Conservation (phyloP, 352 stramenopile genomes). For the Phytophthora lateralis region DNA sequence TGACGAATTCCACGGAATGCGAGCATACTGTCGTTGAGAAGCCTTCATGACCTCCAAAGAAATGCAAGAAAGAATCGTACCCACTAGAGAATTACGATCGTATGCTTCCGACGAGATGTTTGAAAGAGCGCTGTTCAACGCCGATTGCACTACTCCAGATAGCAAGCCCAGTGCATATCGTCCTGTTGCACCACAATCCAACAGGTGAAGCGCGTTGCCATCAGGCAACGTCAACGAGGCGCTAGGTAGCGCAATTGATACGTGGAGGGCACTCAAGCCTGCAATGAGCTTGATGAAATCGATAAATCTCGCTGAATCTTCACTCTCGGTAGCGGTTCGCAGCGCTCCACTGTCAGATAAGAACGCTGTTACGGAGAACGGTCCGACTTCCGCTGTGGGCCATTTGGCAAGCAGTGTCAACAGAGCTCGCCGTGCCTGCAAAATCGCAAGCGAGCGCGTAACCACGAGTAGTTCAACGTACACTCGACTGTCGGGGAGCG, state of each 20-base stretch:
- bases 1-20: slow-evolving; percentile 83
- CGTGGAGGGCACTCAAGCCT: slow-evolving; percentile 60
- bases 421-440: slow-evolving; percentile 78
- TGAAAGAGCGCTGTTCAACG: slow-evolving; percentile 44
- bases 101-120: slow-evolving; percentile 17
- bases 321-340: slow-evolving; percentile 18
- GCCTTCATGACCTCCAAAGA: slow-evolving; percentile 65
- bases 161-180: slow-evolving; percentile 60
- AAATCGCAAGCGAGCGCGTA: slow-evolving; percentile 78
- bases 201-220: slow-evolving; percentile 50
- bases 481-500: slow-evolving; percentile 77
- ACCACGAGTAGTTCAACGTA: slow-evolving; percentile 80
- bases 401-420: slow-evolving; percentile 82
- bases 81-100: slow-evolving; percentile 47
- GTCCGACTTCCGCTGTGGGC: slow-evolving; percentile 58
- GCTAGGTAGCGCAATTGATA: slow-evolving; percentile 34
- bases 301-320: slow-evolving; percentile 61
- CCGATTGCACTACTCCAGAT: slow-evolving; percentile 52
- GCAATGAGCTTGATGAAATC: slow-evolving; percentile 88
- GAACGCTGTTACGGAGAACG: slow-evolving; percentile 62
- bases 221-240: slow-evolving; percentile 39
- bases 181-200: slow-evolving; percentile 63
- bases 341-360: slow-evolving; percentile 23
- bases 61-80: slow-evolving; percentile 65
- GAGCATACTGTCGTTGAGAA: slow-evolving; percentile 79